Conservation (phyloP, 495 filamentous ascomycete species). For the Jackrogersella minutella region DNA sequence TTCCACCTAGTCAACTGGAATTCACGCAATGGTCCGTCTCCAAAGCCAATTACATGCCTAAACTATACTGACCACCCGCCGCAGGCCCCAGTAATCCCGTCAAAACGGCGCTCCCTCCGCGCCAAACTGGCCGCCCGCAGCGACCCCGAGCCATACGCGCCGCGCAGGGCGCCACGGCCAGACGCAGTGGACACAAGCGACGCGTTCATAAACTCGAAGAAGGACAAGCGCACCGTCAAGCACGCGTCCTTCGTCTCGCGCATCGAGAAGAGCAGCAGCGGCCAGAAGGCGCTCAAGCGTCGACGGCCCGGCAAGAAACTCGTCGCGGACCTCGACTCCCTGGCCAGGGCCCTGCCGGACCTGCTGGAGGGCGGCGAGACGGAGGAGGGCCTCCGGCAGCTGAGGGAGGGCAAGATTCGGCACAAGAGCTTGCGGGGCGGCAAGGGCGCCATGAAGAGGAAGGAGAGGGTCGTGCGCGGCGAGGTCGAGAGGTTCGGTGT, state of each 20-base stretch:
- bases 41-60: no score
- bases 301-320: conserved; percentile 79
- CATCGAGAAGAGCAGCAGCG: conserved; percentile 67
- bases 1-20: background rate
- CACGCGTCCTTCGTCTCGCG: conserved; percentile 76
- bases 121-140: conserved; percentile 46
- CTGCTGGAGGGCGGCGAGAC: conserved; percentile 48
- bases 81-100: conserved; percentile 54
- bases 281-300: conserved; percentile 57
- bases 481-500: conserved; percentile 84
- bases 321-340: conserved; percentile 74
- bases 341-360: conserved; percentile 80
- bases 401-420: conserved; percentile 60
- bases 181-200: conserved; percentile 48
- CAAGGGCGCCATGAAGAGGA: conserved; percentile 83
- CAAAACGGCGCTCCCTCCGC: conserved; percentile 57
- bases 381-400: conserved; percentile 47
- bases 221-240: conserved; percentile 79
- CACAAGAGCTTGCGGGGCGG: conserved; percentile 74
- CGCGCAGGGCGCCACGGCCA: conserved; percentile 53
- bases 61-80: conserved; percentile 36
- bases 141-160: conserved; percentile 41
- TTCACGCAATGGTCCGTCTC: conserved; percentile 2
- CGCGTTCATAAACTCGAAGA: conserved; percentile 70
- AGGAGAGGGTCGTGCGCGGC: conserved; percentile 75